Base-by-base conservation (phyloP, 1,139 yeast species). In the Kurtzmaniella quercitrusa region DNA sequence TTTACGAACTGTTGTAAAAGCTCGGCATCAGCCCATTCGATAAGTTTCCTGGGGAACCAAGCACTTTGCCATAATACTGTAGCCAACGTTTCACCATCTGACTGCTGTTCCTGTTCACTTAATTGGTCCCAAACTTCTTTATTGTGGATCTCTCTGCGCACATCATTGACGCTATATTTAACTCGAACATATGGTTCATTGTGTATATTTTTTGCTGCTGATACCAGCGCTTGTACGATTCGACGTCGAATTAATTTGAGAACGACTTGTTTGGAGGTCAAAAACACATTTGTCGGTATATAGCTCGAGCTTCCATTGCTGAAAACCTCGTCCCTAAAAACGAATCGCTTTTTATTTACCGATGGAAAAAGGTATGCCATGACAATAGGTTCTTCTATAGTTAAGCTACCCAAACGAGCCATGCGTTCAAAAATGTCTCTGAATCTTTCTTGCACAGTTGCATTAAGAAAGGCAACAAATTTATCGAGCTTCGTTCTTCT, bases 351-450 rank as follows among this genome's bases (percentile, higher is more conserved):
- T 3, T 45, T 46, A 36, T 53, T 52, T 0, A 63, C 60, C 7
- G 57, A 43, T 1, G 69, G 69, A 38, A 54, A 60, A 14, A 61
- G 42, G 47, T 64, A 64, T 14, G 61, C 45, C 45, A 63, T 42
- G 4, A 61, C 50, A 32, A 42, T 51, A 39, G 55, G 50, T 38
- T 58, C 64, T 33, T 61, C 59, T 19, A 63, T 48, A 20, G 16
- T 32, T 12, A 62, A 37, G 5, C 50, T 47, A 3, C 44, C 42
- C 9, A 58, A 41, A 0, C 45, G 50, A 5, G 54, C 42, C 19
- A 44, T 44, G n/a, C 62, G 42, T 15, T 61, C 65, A 48, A 63
- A 63, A 2, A 65, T 54, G 8, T 52, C 57, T 38, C 56, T 46
- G 4, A 62, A 47, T 12, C 53, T 47, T 7, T 38, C 35, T 4